Evolutionary conservation across 225 moss, liverwort and hornwort species (phyloP).

Genomic region (Polytrichum formosum): DNA sequence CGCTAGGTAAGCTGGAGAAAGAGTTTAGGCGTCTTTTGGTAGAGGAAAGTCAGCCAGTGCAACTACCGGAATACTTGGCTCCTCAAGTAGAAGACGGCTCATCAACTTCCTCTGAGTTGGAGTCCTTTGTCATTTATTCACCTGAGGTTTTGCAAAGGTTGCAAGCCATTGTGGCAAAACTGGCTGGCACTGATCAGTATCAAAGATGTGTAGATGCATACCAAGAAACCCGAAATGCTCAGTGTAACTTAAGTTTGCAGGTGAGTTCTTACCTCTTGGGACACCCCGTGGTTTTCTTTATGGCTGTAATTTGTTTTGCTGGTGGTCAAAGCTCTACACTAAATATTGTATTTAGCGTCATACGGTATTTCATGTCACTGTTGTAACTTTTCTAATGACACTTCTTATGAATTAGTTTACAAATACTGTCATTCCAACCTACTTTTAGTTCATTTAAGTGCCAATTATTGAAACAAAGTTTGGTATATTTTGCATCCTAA

Average conservation of each 20-base stretch:
- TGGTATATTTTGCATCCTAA: too few relatives aligned
- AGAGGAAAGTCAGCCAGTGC: slow-evolving; percentile 44
- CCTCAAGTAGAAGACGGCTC: slow-evolving; percentile 29
- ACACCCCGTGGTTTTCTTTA: not conserved
- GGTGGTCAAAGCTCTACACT: not conserved
- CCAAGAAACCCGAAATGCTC: slow-evolving; percentile 48
- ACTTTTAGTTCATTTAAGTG: too few relatives aligned
- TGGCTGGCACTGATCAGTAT: slow-evolving; percentile 47
- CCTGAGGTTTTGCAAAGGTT: slow-evolving; percentile 45
- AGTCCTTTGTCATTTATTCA: slow-evolving; percentile 41
- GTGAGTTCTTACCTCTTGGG: slow-evolving; percentile 11
- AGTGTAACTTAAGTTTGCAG: slow-evolving; percentile 58
- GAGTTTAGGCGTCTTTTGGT: slow-evolving; percentile 63
- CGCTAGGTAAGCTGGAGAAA: slow-evolving; percentile 66
- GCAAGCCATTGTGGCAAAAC: slow-evolving; percentile 70
- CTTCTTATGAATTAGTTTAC: too few relatives aligned
- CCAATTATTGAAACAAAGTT: too few relatives aligned
- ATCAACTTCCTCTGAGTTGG: slow-evolving; percentile 29
- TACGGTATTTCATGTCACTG: too few relatives aligned
- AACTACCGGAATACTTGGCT: slow-evolving; percentile 42
- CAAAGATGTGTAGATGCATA: slow-evolving; percentile 67
- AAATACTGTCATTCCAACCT: too few relatives aligned
- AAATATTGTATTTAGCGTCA: too few relatives aligned
- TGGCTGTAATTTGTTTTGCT: too few relatives aligned
- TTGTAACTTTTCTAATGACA: too few relatives aligned